Evolutionary conservation across 352 stramenopile species (phyloP), one percentile per base, ranked within the genome.

Genomic region (Peronospora belbahrii): DNA sequence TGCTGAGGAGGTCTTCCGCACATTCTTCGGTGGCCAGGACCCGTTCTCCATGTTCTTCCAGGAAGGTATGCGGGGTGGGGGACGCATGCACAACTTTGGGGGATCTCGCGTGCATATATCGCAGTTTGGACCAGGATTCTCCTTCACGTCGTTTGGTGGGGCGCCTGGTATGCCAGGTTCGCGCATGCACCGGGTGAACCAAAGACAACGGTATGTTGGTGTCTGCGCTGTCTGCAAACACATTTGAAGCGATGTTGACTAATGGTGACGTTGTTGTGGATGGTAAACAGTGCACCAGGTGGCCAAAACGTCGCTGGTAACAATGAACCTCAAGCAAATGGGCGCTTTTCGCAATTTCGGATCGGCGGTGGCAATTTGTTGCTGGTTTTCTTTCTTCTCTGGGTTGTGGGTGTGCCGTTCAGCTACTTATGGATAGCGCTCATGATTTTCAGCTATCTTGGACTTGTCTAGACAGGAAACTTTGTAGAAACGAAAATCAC

Each of bases 11-110:
- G 85, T 90, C 33, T 90, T 90, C 54, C 73, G 76, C 37, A 70
- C 70, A 11, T 90, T 90, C 48, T 90, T 90, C 52, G 75, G 78
- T 24, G 78, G 78, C 6, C 75, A 90, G 45, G 78, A 90, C 30
- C 78, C 78, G 36, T 90, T 90, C 57, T 83, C 70, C 32, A 83
- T 86, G 70, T 90, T 90, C 44, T 90, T 86, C 53, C 78, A 90
- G 54, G 74, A 83, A 44, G 69, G 68, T 25, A 74, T 83, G 56
- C 68, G 69, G 15, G 71, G 62, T 9, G 55, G 70, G 42, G 63
- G 65, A 28, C 59, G 62, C 23, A 74, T 75, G 64, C 51, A 61
- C 15, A 67, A 67, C 35, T 62, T 59, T 24, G 74, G 77, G 31
- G 68, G 74, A 24, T 65, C 62, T 25, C 73, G 78, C n/a, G 78